Base-by-base conservation (phyloP, 129 eudicot genomes). In the Artemisia tridentata region DNA sequence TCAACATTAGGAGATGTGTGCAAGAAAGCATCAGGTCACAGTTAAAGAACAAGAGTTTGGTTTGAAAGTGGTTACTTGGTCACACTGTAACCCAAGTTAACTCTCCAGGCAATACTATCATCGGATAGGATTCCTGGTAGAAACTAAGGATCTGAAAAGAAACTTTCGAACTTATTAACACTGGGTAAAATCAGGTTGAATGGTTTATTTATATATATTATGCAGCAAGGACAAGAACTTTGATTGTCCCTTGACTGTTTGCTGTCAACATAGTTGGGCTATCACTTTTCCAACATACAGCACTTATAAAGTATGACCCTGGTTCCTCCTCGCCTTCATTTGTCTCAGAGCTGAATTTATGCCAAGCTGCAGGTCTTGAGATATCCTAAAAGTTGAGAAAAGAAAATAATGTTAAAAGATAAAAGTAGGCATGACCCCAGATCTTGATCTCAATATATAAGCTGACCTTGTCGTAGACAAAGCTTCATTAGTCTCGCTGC, bases 401-500 rank as follows among this genome's bases (percentile, higher is more conserved):
- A 34, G 70, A 43, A 68, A 14, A 38, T 38, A 38, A 21, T 3
- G 19, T 52, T 27, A 5, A 63, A n/a, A 17, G 1, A 14, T 6
- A 23, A 14, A 13, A 7, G 38, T 29, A 18, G 9, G n/a, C 10
- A 25, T 61, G 0, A 12, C 3, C 11, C 7, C 2, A 60, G 14
- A 4, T 15, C 16, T 64, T 16, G 38, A 8, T 45, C 31, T 19
- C 5, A 34, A 49, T 29, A 29, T 53, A 56, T 11, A 68, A 45
- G 57, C 8, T 27, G 25, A 91, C 97, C 97, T 91, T 91, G 75
- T 91, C 96, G 75, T 91, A 91, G 49, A 86, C 93, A 45, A 82
- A 52, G 88, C 96, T 45, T 91, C 96, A 57, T 91, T 91, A 31
- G 96, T 82, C 81, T 91, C 97, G 14, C 97, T 91, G 71, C 96